Percentiles rank a stretch among this genome's conserved stretches.
Evolutionary conservation across 306 rosid genomes (phyloP).

Genomic region (Vachellia pachyceras): DNA sequence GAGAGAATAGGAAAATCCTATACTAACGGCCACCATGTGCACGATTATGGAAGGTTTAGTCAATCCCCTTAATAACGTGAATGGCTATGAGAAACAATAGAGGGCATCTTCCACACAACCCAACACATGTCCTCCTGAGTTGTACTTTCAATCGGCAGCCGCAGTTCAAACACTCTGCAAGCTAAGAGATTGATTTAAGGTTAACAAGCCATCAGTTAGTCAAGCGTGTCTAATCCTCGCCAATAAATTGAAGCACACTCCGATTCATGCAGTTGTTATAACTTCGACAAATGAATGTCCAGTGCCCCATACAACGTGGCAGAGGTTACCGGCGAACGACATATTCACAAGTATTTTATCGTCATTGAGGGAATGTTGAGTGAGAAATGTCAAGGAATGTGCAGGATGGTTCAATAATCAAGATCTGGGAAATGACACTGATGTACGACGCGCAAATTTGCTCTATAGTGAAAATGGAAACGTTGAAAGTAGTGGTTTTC

Average conservation of each 20-base stretch:
- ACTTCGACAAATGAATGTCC: constrained; percentile 1
- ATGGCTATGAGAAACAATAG: background rate
- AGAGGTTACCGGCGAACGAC: background rate
- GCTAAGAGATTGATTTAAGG: constrained; percentile 1
- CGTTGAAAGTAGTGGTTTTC: constrained; percentile 1
- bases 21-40: background rate
- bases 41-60: background rate
- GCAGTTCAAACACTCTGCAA: background rate
- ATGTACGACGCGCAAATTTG: background rate
- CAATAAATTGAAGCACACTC: background rate
- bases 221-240: background rate
- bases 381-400: background rate
- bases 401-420: background rate
- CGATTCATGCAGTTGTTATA: too few species aligned
- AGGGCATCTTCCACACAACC: background rate
- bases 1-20: background rate
- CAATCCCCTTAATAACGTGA: background rate
- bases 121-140: background rate
- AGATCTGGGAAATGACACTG: background rate
- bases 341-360: background rate
- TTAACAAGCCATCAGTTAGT: constrained; percentile 10
- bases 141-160: background rate
- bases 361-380: background rate
- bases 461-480: background rate
- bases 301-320: background rate